A percentile compares a stretch with the other conserved stretches of the same genome.
Evolutionary conservation across 306 rosid species (phyloP).

Genomic region (Sphenostylis stenocarpa): DNA sequence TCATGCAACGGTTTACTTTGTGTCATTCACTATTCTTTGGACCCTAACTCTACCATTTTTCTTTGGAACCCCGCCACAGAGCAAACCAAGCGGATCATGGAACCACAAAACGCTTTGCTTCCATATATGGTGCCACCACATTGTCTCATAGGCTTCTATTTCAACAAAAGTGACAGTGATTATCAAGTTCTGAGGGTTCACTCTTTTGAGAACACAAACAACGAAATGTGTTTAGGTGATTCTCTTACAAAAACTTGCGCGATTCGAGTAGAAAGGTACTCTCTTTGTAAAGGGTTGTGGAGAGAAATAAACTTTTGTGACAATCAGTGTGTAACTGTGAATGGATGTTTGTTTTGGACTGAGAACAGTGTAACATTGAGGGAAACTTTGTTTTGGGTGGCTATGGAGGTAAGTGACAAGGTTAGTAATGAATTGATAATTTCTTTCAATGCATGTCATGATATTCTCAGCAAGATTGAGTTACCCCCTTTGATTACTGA

Average conservation of each 20-base stretch:
- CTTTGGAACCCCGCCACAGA: conserved; percentile 36
- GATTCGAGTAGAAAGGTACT: conserved; percentile 21
- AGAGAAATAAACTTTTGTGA: conserved; percentile 17
- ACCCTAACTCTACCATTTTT: conserved; percentile 20
- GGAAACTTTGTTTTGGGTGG: conserved; percentile 33
- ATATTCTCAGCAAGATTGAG: conserved; percentile 10
- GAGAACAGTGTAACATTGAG: conserved; percentile 27
- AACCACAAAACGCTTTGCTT: background rate
- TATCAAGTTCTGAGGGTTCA: conserved; percentile 32
- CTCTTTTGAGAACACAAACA: conserved; percentile 1
- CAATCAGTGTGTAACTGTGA: background rate
- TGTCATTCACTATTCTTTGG: conserved; percentile 25
- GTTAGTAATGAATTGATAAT: conserved; percentile 23
- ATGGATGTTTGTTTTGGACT: conserved; percentile 36
- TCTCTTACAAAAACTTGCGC: background rate
- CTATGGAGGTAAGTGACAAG: conserved; percentile 30
- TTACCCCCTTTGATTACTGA: background rate
- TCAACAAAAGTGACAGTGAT: background rate
- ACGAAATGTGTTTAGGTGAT: background rate
- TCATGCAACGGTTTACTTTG: conserved; percentile 40
- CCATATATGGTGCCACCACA: conserved; percentile 34
- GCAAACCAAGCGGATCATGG: conserved; percentile 25
- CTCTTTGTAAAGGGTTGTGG: conserved; percentile 22
- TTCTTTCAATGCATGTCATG: background rate
- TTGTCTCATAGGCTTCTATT: conserved; percentile 36